Conservation (phyloP, 805 yeast genomes). For the Candida pini region DNA sequence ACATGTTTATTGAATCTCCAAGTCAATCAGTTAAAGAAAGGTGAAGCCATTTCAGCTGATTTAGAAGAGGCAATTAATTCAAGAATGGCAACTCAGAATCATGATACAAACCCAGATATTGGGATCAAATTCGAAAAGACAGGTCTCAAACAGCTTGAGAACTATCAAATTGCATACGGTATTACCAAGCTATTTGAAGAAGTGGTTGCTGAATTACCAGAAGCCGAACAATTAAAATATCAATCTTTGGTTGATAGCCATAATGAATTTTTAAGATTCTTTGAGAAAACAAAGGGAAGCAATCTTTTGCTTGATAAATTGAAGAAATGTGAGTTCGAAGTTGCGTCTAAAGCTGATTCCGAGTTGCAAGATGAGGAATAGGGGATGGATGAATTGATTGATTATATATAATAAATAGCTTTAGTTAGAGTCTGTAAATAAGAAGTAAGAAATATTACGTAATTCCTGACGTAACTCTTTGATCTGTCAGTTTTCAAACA, state of each 20-base stretch:
- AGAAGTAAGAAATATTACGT: no score
- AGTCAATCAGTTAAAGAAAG: conserved; percentile 4
- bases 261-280: conserved; percentile 10
- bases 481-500: no score
- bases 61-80: conserved; percentile 4
- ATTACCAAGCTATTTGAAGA: conserved; percentile 12
- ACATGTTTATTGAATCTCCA: conserved; percentile 10
- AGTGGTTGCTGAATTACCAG: conserved; percentile 9
- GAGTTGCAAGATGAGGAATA: not conserved
- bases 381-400: no score
- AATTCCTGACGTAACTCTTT: no score
- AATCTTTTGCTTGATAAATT: conserved; percentile 8
- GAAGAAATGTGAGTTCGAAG: not conserved
- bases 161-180: conserved; percentile 16
- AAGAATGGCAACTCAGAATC: conserved; percentile 1
- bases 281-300: conserved; percentile 10
- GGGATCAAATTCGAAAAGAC: no score
- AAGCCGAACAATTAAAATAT: conserved; percentile 6
- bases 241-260: conserved; percentile 5
- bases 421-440: no score
- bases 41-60: conserved; percentile 1
- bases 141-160: conserved; percentile 5
- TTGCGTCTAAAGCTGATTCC: not conserved
- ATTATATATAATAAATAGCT: no score
- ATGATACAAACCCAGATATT: no score